These are phyloP conservation scores for Ottelia alismoides DNA, from an alignment of 106 monocot species.

Conservation along the genomic window DNA sequence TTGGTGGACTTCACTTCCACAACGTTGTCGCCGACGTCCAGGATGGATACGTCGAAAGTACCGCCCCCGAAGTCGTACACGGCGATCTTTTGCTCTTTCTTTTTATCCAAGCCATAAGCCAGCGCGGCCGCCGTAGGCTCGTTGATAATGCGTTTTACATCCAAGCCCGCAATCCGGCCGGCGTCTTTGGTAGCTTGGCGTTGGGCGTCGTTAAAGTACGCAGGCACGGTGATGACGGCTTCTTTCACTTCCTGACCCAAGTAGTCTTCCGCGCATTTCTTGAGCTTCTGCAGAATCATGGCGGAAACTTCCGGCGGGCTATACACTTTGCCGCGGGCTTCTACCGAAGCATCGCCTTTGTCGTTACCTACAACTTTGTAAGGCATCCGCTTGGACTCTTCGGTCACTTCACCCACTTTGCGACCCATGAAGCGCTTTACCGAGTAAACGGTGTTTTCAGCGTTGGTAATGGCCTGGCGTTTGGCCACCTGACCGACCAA, in stretches of 20 bases:
- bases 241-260: slow-evolving; percentile 3
- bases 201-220: no score
- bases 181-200: slow-evolving; percentile 15
- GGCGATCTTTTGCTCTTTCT: slow-evolving; percentile 8
- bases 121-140: slow-evolving; percentile 14
- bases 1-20: slow-evolving; percentile 10
- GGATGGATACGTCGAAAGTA: no score
- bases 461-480: not conserved
- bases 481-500: not conserved
- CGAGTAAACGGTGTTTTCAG: not conserved
- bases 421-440: not conserved
- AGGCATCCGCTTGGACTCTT: not conserved
- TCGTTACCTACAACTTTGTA: not conserved
- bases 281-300: slow-evolving; percentile 10
- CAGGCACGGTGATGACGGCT: slow-evolving; percentile 11
- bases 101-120: slow-evolving; percentile 8
- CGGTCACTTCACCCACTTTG: not conserved
- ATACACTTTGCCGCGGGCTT: not conserved
- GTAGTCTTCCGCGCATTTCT: slow-evolving; percentile 4
- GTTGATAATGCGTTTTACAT: no score
- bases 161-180: slow-evolving; percentile 12
- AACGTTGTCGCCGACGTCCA: slow-evolving; percentile 3
- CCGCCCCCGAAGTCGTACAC: slow-evolving; percentile 13
- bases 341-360: not conserved
- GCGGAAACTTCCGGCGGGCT: slow-evolving; percentile 16